Evolutionary conservation across 306 rosid genomes (phyloP).

Genomic region (Gastrolobium villosum): DNA sequence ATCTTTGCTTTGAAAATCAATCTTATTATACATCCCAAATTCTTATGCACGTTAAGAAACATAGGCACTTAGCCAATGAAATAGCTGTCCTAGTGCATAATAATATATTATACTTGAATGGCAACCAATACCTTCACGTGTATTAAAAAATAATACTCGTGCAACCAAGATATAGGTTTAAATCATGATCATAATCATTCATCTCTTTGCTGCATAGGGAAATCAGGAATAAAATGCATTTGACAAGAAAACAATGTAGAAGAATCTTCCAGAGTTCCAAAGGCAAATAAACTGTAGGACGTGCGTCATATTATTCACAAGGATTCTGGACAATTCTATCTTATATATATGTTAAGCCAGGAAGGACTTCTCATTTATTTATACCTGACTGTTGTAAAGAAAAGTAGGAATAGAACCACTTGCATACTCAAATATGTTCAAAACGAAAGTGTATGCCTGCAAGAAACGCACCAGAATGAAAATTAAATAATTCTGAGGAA

Average conservation of each 20-base stretch:
- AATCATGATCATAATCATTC: slow-evolving; percentile 12
- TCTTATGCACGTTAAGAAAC: slow-evolving; percentile 13
- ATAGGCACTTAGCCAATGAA: slow-evolving; percentile 8
- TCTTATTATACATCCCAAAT: slow-evolving; percentile 20
- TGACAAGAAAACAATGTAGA: slow-evolving; percentile 12
- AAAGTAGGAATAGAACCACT: slow-evolving; percentile 79
- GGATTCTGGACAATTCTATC: slow-evolving; percentile 24
- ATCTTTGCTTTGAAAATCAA: background rate
- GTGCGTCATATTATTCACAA: slow-evolving; percentile 14
- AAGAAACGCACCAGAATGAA: slow-evolving; percentile 46
- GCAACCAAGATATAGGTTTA: slow-evolving; percentile 27
- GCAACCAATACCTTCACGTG: background rate
- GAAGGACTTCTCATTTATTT: slow-evolving; percentile 24
- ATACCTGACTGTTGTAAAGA: slow-evolving; percentile 94
- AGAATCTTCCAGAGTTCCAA: background rate
- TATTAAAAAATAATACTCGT: slow-evolving; percentile 10
- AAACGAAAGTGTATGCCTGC: slow-evolving; percentile 84
- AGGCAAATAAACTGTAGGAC: slow-evolving; percentile 34
- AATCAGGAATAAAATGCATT: slow-evolving; percentile 28
- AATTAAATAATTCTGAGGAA: slow-evolving; percentile 24
- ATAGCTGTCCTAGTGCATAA: slow-evolving; percentile 17
- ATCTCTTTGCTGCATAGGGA: slow-evolving; percentile 12
- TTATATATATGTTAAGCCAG: slow-evolving; percentile 31
- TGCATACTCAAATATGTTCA: slow-evolving; percentile 84
- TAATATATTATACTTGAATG: slow-evolving; percentile 33